phyloP scores from a whole-genome alignment of 306 rosid species.

The Glycine tomentella region DNA sequence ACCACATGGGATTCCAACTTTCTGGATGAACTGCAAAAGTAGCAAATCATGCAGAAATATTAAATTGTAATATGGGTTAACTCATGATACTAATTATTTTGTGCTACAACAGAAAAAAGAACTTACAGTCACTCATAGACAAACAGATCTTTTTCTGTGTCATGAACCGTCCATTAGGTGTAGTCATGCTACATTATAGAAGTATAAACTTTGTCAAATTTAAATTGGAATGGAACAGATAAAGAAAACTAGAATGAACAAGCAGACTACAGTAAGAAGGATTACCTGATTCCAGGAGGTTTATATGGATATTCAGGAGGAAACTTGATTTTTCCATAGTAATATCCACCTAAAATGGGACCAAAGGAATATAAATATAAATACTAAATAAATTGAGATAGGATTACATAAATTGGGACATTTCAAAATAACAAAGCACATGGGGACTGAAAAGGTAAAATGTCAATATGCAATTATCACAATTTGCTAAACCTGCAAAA shows the following conservation, averaged over 20 bases:
- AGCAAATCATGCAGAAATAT: slow-evolving; percentile 24
- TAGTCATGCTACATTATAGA: slow-evolving; percentile 75
- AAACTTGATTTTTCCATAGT: slow-evolving; percentile 94
- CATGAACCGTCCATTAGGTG: slow-evolving; percentile 97
- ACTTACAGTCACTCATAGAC: slow-evolving; percentile 98
- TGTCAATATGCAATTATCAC: slow-evolving; percentile 31
- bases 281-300: slow-evolving; percentile 96
- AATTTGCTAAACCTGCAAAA: slow-evolving; percentile 73
- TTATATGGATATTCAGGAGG: slow-evolving; percentile 93
- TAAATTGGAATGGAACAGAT: slow-evolving; percentile 22
- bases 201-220: slow-evolving; percentile 20
- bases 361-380: background rate
- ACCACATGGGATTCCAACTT: slow-evolving; percentile 99
- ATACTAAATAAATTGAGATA: slow-evolving; percentile 2
- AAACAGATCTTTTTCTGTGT: slow-evolving; percentile 91
- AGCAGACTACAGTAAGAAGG: slow-evolving; percentile 31
- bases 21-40: slow-evolving; percentile 89
- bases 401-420: background rate
- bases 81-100: slow-evolving; percentile 21
- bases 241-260: slow-evolving; percentile 1
- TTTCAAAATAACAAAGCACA: slow-evolving; percentile 18
- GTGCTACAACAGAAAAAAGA: slow-evolving; percentile 8
- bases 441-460: slow-evolving; percentile 17
- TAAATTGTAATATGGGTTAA: slow-evolving; percentile 32
- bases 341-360: slow-evolving; percentile 75